phyloP scores from a whole-genome alignment of 306 rosid genomes.

The Crotalaria pallida region DNA sequence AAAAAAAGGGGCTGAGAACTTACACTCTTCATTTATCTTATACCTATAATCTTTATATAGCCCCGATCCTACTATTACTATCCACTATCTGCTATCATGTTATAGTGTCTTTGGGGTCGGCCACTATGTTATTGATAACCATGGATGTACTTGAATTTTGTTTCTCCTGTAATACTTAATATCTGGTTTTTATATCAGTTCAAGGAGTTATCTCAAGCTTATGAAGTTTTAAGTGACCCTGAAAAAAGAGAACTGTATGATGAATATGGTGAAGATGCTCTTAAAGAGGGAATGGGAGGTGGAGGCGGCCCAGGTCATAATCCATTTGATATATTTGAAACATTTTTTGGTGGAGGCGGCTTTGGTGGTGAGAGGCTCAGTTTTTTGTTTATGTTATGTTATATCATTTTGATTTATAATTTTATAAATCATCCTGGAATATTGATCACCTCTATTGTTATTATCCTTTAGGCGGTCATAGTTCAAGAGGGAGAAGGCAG shows the following conservation, averaged over 20 bases:
- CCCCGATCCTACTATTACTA: no score
- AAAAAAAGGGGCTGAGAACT: no score
- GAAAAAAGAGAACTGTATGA: slow-evolving; percentile 71
- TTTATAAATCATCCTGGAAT: neutral
- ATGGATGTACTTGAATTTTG: neutral
- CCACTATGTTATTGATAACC: no score
- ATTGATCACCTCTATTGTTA: neutral
- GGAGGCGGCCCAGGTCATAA: slow-evolving; percentile 50
- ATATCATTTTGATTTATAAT: neutral
- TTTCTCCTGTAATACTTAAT: neutral
- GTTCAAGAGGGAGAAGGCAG: slow-evolving; percentile 60
- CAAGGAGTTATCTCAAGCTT: slow-evolving; percentile 74
- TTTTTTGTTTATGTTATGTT: neutral
- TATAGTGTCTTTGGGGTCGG: no score
- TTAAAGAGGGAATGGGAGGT: slow-evolving; percentile 71
- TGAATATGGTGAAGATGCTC: slow-evolving; percentile 76
- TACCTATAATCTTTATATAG: no score
- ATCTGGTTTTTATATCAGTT: slow-evolving; percentile 36
- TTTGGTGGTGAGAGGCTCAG: slow-evolving; percentile 48
- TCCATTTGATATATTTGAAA: slow-evolving; percentile 69
- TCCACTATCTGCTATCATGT: no score
- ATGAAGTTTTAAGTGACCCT: slow-evolving; percentile 72
- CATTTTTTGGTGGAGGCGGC: slow-evolving; percentile 48
- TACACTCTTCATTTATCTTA: no score
- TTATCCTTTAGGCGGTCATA: slow-evolving; percentile 33